Conservation (phyloP, 2,329 filamentous ascomycete species). For the Exophiala aquamarina region DNA sequence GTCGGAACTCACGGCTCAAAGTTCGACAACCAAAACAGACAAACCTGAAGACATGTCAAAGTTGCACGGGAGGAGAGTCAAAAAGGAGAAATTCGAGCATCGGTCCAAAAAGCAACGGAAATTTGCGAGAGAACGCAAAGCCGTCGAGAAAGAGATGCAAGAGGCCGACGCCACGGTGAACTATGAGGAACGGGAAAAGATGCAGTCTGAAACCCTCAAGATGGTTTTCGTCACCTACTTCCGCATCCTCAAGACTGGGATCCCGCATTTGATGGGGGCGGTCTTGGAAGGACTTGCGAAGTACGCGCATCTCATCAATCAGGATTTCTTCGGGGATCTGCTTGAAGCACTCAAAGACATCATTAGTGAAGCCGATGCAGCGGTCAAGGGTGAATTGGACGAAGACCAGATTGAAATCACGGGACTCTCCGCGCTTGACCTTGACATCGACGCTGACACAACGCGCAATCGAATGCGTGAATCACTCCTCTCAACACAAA, state of each 20-base stretch:
- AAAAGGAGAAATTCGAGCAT: slow-evolving; percentile 77
- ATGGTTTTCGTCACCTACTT: slow-evolving; percentile 95
- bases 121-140: slow-evolving; percentile 77
- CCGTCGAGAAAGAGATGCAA: slow-evolving; percentile 87
- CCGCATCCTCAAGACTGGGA: slow-evolving; percentile 81
- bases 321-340: slow-evolving; percentile 96
- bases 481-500: slow-evolving; percentile 89
- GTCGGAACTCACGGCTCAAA: slow-evolving; percentile 74
- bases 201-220: slow-evolving; percentile 94
- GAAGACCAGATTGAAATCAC: slow-evolving; percentile 46
- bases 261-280: slow-evolving; percentile 88
- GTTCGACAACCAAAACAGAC: slow-evolving; percentile 75
- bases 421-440: too few species aligned
- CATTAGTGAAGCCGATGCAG: slow-evolving; percentile 68
- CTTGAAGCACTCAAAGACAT: slow-evolving; percentile 93
- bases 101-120: slow-evolving; percentile 87
- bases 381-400: slow-evolving; percentile 42
- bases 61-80: slow-evolving; percentile 55
- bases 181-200: slow-evolving; percentile 87
- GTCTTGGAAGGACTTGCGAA: slow-evolving; percentile 91
- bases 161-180: slow-evolving; percentile 87
- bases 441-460: slow-evolving; percentile 48
- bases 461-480: slow-evolving; percentile 78
- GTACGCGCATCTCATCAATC: slow-evolving; percentile 95
- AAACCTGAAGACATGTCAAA: slow-evolving; percentile 49